A percentile compares a stretch with the other conserved stretches of the same genome.
Conservation (phyloP, 2,329 filamentous ascomycete species). For the Epichloe sylvatica region DNA sequence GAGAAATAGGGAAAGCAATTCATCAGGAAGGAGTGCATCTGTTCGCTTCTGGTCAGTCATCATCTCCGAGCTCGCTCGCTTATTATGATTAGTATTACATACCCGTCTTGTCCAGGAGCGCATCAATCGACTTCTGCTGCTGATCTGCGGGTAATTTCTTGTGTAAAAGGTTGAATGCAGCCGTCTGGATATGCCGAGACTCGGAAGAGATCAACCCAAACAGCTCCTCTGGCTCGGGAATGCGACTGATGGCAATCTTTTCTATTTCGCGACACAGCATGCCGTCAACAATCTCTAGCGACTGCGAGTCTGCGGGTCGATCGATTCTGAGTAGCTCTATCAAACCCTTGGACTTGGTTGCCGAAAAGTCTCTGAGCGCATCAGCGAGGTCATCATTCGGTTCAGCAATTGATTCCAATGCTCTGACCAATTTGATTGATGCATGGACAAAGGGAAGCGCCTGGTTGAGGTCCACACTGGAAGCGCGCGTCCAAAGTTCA, state of each 20-base stretch:
- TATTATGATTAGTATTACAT: conserved; percentile 8
- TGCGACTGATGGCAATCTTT: conserved; percentile 45
- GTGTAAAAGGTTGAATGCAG: conserved; percentile 69
- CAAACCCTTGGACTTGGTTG: conserved; percentile 41
- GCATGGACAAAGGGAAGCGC: conserved; percentile 52
- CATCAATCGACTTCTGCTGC: conserved; percentile 69
- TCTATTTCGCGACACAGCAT: conserved; percentile 56
- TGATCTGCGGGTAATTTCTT: conserved; percentile 64
- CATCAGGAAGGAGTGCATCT: conserved; percentile 63
- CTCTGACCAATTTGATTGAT: conserved; percentile 55
- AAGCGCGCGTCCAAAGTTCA: conserved; percentile 39
- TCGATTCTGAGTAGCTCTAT: conserved; percentile 47
- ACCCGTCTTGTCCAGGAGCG: conserved; percentile 53
- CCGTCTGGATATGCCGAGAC: conserved; percentile 61
- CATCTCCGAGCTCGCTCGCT: neutral
- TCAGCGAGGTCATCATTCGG: conserved; percentile 80
- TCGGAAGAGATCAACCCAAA: conserved; percentile 65
- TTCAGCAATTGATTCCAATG: conserved; percentile 50
- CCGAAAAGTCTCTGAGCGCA: conserved; percentile 48
- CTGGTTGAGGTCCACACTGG: conserved; percentile 27
- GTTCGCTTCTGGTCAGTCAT: neutral
- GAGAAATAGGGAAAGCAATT: conserved; percentile 70
- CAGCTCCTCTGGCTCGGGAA: conserved; percentile 52
- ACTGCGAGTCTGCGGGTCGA: conserved; percentile 38
- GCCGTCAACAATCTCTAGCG: conserved; percentile 61